Conservation (phyloP, 1,284 basidiomycete genomes). For the Ustilago curta region DNA sequence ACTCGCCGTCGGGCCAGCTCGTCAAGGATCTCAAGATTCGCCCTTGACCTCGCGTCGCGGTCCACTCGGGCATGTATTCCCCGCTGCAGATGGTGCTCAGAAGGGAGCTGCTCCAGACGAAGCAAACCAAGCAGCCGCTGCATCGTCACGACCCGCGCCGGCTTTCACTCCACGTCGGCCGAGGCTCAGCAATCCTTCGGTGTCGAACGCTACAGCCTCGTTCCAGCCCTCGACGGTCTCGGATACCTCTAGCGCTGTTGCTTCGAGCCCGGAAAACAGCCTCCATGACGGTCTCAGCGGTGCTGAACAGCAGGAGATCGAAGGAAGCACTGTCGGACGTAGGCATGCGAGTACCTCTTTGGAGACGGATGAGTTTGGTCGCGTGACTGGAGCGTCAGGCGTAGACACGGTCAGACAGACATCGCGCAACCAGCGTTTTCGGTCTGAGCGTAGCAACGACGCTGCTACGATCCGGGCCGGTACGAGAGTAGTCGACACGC, state of each 20-base stretch:
- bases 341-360: neutral
- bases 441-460: neutral
- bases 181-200: conserved; percentile 51
- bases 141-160: conserved; percentile 9
- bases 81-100: conserved; percentile 8
- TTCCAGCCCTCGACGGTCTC: conserved; percentile 26
- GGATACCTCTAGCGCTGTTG: conserved; percentile 20
- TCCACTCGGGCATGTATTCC: conserved; percentile 22
- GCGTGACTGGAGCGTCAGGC: neutral
- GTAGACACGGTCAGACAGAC: conserved; percentile 20
- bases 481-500: conserved; percentile 27
- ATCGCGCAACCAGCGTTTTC: conserved; percentile 11
- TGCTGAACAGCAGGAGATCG: conserved; percentile 21
- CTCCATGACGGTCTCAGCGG: conserved; percentile 16
- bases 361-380: conserved; percentile 8
- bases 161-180: conserved; percentile 48
- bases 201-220: conserved; percentile 50
- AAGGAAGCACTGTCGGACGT: conserved; percentile 22
- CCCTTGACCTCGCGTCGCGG: conserved; percentile 24
- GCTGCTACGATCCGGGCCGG: conserved; percentile 13
- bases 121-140: neutral
- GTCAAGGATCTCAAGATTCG: conserved; percentile 21
- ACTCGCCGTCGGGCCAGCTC: neutral
- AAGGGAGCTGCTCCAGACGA: neutral
- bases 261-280: conserved; percentile 36